These are phyloP conservation scores for Yamadazyma takamatsuzukensis DNA, from an alignment of 805 yeast species.

Conservation along the genomic window DNA sequence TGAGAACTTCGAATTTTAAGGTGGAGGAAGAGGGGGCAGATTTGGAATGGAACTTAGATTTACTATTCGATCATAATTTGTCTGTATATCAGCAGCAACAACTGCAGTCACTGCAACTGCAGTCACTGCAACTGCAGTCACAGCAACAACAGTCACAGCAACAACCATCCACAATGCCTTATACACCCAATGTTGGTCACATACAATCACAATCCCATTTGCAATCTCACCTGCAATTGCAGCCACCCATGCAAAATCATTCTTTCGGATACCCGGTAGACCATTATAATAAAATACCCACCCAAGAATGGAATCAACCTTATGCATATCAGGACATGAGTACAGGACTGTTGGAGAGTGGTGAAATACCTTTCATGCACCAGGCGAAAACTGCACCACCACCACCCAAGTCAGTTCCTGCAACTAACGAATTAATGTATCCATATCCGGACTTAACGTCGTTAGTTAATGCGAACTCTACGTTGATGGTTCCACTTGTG, in stretches of 20 bases:
- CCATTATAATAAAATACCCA: too few relatives aligned
- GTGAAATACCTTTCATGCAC: too few relatives aligned
- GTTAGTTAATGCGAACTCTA: slow-evolving; percentile 31
- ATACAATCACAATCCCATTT: too few relatives aligned
- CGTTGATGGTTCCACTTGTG: slow-evolving; percentile 31
- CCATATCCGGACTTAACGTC: slow-evolving; percentile 37
- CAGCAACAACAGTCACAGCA: not conserved
- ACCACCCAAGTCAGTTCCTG: not conserved
- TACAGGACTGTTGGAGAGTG: too few relatives aligned
- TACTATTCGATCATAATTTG: slow-evolving; percentile 2
- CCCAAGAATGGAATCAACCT: too few relatives aligned
- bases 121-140: not conserved
- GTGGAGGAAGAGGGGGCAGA: slow-evolving; percentile 5
- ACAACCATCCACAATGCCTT: too few relatives aligned
- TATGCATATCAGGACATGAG: too few relatives aligned
- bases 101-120: not conserved
- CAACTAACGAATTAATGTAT: not conserved
- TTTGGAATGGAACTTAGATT: slow-evolving; percentile 4
- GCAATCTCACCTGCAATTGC: too few relatives aligned
- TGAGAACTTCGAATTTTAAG: too few relatives aligned
- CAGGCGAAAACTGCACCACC: slow-evolving; percentile 1
- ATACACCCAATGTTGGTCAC: too few relatives aligned
- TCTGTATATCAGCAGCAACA: not conserved
- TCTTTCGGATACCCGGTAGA: too few relatives aligned
- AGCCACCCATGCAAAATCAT: too few relatives aligned